phyloP scores from a whole-genome alignment of 2,329 filamentous ascomycete genomes.

The Epichloe coenophiala region DNA sequence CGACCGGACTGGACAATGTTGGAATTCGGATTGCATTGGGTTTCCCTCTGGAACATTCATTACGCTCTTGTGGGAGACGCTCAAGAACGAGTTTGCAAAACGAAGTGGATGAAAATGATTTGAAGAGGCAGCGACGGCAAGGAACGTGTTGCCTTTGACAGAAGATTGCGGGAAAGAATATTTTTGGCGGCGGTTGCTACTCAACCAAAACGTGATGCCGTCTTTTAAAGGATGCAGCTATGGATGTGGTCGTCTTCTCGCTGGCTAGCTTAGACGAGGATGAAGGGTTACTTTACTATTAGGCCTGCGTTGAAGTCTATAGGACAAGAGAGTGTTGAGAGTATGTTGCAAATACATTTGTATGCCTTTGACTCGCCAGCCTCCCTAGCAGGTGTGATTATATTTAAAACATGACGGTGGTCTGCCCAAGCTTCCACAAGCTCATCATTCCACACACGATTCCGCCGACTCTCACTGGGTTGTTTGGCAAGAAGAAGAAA shows the following conservation, averaged over 20 bases:
- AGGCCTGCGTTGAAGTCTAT: neutral
- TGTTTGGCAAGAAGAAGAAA: too few relatives aligned
- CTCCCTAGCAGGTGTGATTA: too few relatives aligned
- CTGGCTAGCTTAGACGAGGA: neutral
- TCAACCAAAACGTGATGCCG: neutral
- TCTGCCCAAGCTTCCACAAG: too few relatives aligned
- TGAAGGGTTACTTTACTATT: neutral
- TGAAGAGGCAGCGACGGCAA: neutral
- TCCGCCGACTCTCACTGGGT: too few relatives aligned
- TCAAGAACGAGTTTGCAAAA: conserved; percentile 4
- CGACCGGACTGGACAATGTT: conserved; percentile 12
- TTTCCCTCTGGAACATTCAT: conserved; percentile 10
- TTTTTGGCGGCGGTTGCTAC: neutral
- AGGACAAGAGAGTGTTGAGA: neutral
- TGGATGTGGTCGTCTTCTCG: neutral
- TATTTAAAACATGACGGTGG: too few relatives aligned
- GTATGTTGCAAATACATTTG: neutral
- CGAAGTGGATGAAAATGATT: conserved; percentile 9
- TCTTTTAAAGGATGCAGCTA: conserved; percentile 5
- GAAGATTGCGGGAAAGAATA: conserved; percentile 1
- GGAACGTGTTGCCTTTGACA: neutral
- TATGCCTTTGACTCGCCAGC: neutral
- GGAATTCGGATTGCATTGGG: conserved; percentile 13
- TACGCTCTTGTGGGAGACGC: neutral
- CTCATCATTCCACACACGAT: too few relatives aligned